Evolutionary conservation across 2,329 filamentous ascomycete species (phyloP).

Genomic region (Phialophora macrospora): DNA sequence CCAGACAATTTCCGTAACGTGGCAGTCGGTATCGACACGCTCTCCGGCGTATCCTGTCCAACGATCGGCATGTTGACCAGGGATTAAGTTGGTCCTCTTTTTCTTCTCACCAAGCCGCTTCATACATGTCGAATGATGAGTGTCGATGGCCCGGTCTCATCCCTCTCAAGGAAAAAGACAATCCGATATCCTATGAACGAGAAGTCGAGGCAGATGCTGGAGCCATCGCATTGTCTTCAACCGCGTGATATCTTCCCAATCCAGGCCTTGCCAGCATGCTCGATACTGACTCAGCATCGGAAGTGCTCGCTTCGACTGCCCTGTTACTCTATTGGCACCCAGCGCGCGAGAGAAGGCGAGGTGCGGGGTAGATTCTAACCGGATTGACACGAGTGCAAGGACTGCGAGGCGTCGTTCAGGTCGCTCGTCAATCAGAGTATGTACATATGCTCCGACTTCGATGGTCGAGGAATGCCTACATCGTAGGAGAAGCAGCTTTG

Average conservation of each 20-base stretch:
- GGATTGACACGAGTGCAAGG: neutral
- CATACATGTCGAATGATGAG: neutral
- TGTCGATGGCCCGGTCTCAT: neutral
- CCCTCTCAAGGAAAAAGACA: neutral
- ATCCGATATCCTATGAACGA: neutral
- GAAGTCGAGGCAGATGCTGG: neutral
- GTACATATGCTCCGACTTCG: neutral
- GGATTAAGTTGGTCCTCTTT: neutral
- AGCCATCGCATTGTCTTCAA: slow-evolving; percentile 9
- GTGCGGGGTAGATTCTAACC: slow-evolving; percentile 10
- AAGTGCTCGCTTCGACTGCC: neutral
- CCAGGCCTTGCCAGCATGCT: slow-evolving; percentile 12
- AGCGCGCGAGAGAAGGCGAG: neutral
- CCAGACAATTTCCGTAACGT: slow-evolving; percentile 26
- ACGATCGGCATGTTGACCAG: slow-evolving; percentile 21
- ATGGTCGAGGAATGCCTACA: neutral
- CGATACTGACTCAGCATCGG: slow-evolving; percentile 14
- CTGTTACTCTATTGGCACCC: neutral
- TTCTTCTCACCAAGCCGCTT: neutral
- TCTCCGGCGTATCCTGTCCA: slow-evolving; percentile 18
- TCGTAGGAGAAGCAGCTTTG: too few relatives aligned
- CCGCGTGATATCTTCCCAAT: slow-evolving; percentile 24
- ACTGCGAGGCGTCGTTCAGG: neutral
- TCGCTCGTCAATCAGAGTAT: neutral
- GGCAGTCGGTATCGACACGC: slow-evolving; percentile 20